These are phyloP conservation scores for Blastobotrys peoriensis DNA, from an alignment of 805 yeast genomes.

Conservation along the genomic window DNA sequence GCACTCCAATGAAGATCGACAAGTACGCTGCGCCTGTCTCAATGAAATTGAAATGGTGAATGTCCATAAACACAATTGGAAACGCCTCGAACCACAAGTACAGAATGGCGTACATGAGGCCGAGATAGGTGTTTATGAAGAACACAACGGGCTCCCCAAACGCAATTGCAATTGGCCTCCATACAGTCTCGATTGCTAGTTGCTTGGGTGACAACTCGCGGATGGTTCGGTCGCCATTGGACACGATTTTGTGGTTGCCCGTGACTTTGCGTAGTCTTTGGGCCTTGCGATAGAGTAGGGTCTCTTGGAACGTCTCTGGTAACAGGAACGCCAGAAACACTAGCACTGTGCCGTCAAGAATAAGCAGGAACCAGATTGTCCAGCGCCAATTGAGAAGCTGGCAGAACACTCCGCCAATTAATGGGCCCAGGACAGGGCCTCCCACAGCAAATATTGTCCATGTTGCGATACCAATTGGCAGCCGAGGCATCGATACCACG, in stretches of 20 bases:
- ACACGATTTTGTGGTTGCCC: conserved; percentile 41
- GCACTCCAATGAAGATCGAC: conserved; percentile 2
- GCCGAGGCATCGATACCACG: conserved; percentile 28
- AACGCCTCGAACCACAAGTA: conserved; percentile 55
- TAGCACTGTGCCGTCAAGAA: conserved; percentile 35
- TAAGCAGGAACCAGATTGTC: conserved; percentile 41
- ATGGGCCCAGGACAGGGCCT: conserved; percentile 53
- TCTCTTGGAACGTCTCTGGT: conserved; percentile 23
- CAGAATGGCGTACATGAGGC: conserved; percentile 43
- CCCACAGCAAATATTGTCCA: conserved; percentile 51
- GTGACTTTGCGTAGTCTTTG: conserved; percentile 41
- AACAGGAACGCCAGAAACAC: background rate
- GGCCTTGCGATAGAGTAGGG: conserved; percentile 45
- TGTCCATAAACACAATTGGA: conserved; percentile 43
- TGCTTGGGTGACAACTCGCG: conserved; percentile 35
- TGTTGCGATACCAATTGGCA: conserved; percentile 43
- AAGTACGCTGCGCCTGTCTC: conserved; percentile 38
- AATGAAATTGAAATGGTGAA: conserved; percentile 39
- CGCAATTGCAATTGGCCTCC: conserved; percentile 39
- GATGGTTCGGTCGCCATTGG: conserved; percentile 44
- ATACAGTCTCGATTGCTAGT: conserved; percentile 12
- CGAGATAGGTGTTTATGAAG: conserved; percentile 43
- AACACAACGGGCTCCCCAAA: conserved; percentile 47
- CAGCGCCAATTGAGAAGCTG: conserved; percentile 59
- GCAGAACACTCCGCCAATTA: conserved; percentile 48